These are phyloP conservation scores for Fusarium verticillioides DNA, from an alignment of 2,329 filamentous ascomycete species.

Conservation along the genomic window DNA sequence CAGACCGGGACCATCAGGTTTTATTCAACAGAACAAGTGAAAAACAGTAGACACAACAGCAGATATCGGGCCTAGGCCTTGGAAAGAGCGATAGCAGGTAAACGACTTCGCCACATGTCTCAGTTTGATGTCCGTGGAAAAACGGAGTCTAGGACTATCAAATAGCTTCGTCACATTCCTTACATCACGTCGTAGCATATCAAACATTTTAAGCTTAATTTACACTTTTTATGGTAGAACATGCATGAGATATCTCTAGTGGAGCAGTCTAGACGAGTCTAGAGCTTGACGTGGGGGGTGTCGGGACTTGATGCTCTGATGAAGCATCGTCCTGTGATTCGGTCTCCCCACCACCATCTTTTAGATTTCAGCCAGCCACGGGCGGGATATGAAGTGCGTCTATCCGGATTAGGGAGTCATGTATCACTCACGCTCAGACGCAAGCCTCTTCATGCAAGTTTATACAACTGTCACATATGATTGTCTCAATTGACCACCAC, in stretches of 20 bases:
- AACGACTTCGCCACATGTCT: no score
- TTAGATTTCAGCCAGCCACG: not conserved
- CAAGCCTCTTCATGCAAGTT: not conserved
- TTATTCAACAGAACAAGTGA: not conserved
- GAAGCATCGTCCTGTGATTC: not conserved
- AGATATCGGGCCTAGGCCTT: accelerated
- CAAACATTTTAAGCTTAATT: not conserved
- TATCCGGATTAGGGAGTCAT: no score
- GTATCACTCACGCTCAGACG: not conserved
- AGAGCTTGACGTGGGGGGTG: not conserved
- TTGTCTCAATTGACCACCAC: not conserved
- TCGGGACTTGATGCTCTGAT: no score
- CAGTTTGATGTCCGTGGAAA: not conserved
- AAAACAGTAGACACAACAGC: not conserved
- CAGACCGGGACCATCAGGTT: accelerated
- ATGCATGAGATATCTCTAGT: not conserved
- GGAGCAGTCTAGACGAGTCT: not conserved
- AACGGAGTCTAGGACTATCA: not conserved
- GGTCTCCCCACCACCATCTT: not conserved
- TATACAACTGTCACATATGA: not conserved
- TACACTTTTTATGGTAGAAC: not conserved
- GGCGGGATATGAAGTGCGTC: accelerated
- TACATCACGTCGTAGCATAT: not conserved
- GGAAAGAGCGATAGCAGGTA: not conserved
- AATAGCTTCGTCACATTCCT: not conserved